These are phyloP conservation scores for Podosphaera aphanis DNA, from an alignment of 2,329 filamentous ascomycete species.

Conservation along the genomic window DNA sequence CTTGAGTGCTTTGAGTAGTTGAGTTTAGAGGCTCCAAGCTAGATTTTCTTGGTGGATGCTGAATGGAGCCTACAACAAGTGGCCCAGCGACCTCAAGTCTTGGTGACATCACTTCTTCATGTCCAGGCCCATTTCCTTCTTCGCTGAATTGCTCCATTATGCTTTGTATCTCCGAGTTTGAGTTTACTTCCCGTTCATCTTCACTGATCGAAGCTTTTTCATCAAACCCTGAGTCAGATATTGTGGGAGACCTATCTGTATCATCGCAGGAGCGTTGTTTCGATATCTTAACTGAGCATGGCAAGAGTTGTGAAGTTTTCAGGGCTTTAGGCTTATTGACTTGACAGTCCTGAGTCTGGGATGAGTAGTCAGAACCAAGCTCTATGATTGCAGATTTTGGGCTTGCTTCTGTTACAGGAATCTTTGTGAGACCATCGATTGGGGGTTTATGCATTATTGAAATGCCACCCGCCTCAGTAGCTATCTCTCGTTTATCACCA, in stretches of 20 bases:
- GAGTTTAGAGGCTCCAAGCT: constrained; percentile 50
- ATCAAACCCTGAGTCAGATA: constrained; percentile 31
- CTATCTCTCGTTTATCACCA: neutral
- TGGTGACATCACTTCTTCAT: constrained; percentile 80
- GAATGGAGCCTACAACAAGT: constrained; percentile 38
- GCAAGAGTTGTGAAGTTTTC: constrained; percentile 19
- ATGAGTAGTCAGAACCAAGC: neutral
- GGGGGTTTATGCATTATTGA: neutral
- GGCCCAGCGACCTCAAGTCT: constrained; percentile 64
- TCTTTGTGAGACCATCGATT: too few relatives aligned
- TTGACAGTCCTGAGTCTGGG: neutral
- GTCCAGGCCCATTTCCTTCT: constrained; percentile 43
- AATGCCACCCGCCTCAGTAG: neutral
- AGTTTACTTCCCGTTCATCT: constrained; percentile 43
- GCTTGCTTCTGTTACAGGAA: too few relatives aligned
- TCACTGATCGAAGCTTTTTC: constrained; percentile 33
- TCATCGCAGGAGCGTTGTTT: constrained; percentile 15
- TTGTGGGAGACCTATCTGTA: constrained; percentile 25
- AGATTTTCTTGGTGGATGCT: constrained; percentile 63
- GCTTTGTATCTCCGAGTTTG: constrained; percentile 71
- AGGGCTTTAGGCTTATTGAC: constrained; percentile 19
- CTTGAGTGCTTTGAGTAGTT: constrained; percentile 11
- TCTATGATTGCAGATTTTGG: neutral
- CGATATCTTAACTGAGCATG: constrained; percentile 16
- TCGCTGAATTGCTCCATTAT: constrained; percentile 94